Evolutionary conservation across 441 rosid genomes (phyloP), one percentile per base, ranked within the genome.

Genomic region (Syzygium malaccense): DNA sequence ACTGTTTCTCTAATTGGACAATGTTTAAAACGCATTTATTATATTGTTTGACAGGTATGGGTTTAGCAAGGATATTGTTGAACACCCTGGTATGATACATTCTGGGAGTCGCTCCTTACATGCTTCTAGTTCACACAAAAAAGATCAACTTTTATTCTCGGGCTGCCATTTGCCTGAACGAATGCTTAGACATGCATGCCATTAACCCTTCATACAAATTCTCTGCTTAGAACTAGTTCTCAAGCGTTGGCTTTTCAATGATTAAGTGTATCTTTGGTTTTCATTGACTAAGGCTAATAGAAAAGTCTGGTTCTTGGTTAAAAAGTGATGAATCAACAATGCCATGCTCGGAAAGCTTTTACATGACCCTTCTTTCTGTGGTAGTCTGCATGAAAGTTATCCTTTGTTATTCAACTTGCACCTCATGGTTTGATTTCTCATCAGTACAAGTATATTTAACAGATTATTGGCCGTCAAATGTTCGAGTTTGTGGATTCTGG

Each of bases 391-490:
- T 41, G n/a, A 3, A 48, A 11, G n/a, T 75, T 41, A 23, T 75
- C 51, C 48, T 75, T 75, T 75, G 18, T 75, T 32, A 64, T 86
- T 86, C 14, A 86, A 49, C 7, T 26, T 62, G n/a, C 68, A 37
- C 88, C 83, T 86, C 49, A 20, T 55, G 51, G 51, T 85, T 25
- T 55, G 17, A 55, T 55, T n/a, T 85, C 66, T 85, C 66, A 33
- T 85, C 66, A 55, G 37, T 41, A 33, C 51, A 41, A 66, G 87
- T 85, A 33, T 41, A 23, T 90, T 90, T 58, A 86, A 91, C 98
- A 97, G 99, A 94, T 93, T 96, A 97, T 90, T 97, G 98, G 99
- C 99, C 98, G 7, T 87, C 95, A 89, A 94, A 93, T 91, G 93
- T 93, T 88, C 93, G 91, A 48, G 94, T 94, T 84, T 93, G 98